A percentile compares a stretch with the other conserved stretches of the same genome.
These are phyloP conservation scores for Heliamphora pulchella DNA, from an alignment of 179 eudicot species.

Conservation along the genomic window DNA sequence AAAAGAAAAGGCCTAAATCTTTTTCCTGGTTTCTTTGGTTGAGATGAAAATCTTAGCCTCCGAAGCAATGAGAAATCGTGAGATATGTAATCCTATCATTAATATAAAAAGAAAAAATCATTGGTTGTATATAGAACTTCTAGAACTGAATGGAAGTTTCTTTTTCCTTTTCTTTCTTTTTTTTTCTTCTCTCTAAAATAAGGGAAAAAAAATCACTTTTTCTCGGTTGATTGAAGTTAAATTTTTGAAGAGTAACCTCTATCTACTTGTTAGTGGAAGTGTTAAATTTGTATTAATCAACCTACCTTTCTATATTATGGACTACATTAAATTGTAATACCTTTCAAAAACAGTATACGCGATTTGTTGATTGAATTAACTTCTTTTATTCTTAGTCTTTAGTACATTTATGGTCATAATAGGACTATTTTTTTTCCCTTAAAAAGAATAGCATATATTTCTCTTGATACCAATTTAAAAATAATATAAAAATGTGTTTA, in stretches of 20 bases:
- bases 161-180: neutral
- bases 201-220: too few relatives aligned
- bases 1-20: neutral
- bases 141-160: neutral
- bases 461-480: neutral
- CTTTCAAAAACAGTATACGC: neutral
- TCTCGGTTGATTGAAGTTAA: neutral
- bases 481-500: neutral
- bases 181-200: too few relatives aligned
- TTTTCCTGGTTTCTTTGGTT: neutral
- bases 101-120: too few relatives aligned
- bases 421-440: neutral
- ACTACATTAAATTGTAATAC: neutral
- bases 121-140: too few relatives aligned
- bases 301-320: neutral
- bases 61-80: neutral
- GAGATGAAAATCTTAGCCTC: slow-evolving; percentile 3
- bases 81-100: too few relatives aligned
- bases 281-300: neutral
- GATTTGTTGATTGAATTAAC: neutral
- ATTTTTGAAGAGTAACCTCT: neutral
- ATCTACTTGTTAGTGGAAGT: neutral
- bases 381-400: neutral
- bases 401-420: neutral
- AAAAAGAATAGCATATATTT: neutral